phyloP scores from a whole-genome alignment of 2,329 filamentous ascomycete species.

The Chaetomium globosum region DNA sequence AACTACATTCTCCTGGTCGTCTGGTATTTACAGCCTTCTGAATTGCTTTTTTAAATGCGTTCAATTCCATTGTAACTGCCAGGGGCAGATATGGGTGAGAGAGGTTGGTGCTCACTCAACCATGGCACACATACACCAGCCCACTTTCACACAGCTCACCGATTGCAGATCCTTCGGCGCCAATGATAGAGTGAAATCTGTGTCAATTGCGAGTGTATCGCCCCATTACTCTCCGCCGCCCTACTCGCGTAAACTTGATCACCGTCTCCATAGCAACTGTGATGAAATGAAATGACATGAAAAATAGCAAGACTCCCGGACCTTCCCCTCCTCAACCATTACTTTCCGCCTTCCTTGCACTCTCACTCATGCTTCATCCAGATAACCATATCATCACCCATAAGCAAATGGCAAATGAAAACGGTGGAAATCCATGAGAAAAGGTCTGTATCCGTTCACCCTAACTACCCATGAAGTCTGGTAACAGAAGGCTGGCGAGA shows the following conservation, averaged over 20 bases:
- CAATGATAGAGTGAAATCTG: neutral
- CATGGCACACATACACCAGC: no score
- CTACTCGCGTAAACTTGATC: neutral
- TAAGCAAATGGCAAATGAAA: constrained; percentile 10
- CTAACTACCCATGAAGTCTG: neutral
- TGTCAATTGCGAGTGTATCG: constrained; percentile 9
- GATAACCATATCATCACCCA: neutral
- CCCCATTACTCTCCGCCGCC: constrained; percentile 5
- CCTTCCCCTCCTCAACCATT: neutral
- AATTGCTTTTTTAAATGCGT: no score
- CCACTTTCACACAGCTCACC: no score
- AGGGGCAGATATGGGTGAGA: no score
- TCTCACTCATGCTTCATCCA: neutral
- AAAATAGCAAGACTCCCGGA: constrained; percentile 9
- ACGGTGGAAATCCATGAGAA: neutral
- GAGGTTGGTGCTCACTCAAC: no score
- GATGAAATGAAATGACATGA: constrained; percentile 11
- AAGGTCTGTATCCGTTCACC: neutral
- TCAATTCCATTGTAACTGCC: no score
- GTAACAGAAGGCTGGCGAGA: neutral
- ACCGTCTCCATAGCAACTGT: neutral
- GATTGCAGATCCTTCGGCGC: neutral
- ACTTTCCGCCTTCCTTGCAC: neutral
- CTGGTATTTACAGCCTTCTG: no score
- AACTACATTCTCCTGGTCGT: no score